phyloP scores from a whole-genome alignment of 2,329 filamentous ascomycete genomes.

The Corynespora cassiicola region DNA sequence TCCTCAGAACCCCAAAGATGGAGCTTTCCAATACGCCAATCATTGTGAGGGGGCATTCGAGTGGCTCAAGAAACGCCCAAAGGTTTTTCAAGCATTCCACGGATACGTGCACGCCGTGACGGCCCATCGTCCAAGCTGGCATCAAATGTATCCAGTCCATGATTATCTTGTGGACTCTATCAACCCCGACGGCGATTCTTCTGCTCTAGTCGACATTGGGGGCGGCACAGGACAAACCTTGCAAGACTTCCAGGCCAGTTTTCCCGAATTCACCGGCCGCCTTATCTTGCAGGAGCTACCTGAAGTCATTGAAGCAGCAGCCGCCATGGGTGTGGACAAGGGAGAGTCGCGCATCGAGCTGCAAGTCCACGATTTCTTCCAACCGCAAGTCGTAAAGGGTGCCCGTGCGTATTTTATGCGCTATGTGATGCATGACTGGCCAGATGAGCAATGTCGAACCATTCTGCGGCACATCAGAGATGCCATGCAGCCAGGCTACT shows the following conservation, averaged over 20 bases:
- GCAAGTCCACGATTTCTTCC: slow-evolving; percentile 14
- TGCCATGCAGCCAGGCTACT: slow-evolving; percentile 20
- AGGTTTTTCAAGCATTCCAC: slow-evolving; percentile 11
- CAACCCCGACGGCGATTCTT: slow-evolving; percentile 5
- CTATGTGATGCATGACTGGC: slow-evolving; percentile 19
- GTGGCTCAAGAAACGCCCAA: slow-evolving; percentile 8
- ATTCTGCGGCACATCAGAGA: slow-evolving; percentile 17
- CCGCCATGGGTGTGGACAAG: slow-evolving; percentile 2
- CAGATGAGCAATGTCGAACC: slow-evolving; percentile 10
- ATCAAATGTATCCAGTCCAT: slow-evolving; percentile 13
- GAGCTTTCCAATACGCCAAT: slow-evolving; percentile 10
- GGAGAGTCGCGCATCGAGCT: slow-evolving; percentile 12
- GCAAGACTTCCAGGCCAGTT: slow-evolving; percentile 6
- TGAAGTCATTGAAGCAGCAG: slow-evolving; percentile 9
- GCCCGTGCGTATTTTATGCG: slow-evolving; percentile 31
- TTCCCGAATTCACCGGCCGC: slow-evolving; percentile 9
- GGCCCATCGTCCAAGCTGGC: slow-evolving; percentile 8
- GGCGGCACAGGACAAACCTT: slow-evolving; percentile 10
- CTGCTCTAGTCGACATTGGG: slow-evolving; percentile 13
- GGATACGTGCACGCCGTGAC: slow-evolving; percentile 5
- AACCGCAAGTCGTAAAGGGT: slow-evolving; percentile 10
- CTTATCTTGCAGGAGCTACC: slow-evolving; percentile 17
- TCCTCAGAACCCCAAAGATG: slow-evolving; percentile 6
- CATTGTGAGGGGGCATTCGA: slow-evolving; percentile 6
- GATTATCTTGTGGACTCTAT: slow-evolving; percentile 6